Conservation (phyloP, 345 rosid genomes). For the Sapria himalayana region DNA sequence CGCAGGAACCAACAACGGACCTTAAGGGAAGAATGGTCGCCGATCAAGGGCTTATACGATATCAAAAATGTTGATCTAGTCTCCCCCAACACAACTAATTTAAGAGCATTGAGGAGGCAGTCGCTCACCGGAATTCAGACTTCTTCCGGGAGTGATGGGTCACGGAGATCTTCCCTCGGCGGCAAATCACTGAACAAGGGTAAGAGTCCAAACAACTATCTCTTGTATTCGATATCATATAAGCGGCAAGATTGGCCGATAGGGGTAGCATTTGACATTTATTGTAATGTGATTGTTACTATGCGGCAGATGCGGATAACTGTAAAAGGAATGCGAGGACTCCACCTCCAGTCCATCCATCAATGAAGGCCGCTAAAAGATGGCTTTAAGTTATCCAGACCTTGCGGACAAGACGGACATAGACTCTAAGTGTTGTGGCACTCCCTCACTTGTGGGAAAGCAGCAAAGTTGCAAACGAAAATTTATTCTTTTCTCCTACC, state of each 20-base stretch:
- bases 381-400: slow-evolving; percentile 16
- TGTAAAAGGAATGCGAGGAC: slow-evolving; percentile 42
- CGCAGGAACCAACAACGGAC: slow-evolving; percentile 23
- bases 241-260: too few species aligned
- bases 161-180: slow-evolving; percentile 66
- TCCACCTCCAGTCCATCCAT: slow-evolving; percentile 43
- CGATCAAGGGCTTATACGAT: slow-evolving; percentile 12
- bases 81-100: slow-evolving; percentile 26
- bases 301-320: slow-evolving; percentile 22
- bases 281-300: too few species aligned
- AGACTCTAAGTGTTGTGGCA: too few species aligned
- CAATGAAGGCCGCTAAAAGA: slow-evolving; percentile 17
- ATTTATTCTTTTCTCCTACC: too few species aligned
- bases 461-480: too few species aligned
- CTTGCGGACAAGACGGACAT: slow-evolving; percentile 2
- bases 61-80: slow-evolving; percentile 15
- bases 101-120: slow-evolving; percentile 39
- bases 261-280: too few species aligned
- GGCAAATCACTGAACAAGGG: slow-evolving; percentile 36
- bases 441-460: too few species aligned
- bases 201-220: slow-evolving; percentile 10
- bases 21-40: slow-evolving; percentile 20
- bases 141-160: slow-evolving; percentile 21
- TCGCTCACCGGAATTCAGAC: slow-evolving; percentile 45
- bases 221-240: too few species aligned